These are phyloP conservation scores for Aspergillus clavatus DNA, from an alignment of 2,329 filamentous ascomycete species.

Conservation along the genomic window DNA sequence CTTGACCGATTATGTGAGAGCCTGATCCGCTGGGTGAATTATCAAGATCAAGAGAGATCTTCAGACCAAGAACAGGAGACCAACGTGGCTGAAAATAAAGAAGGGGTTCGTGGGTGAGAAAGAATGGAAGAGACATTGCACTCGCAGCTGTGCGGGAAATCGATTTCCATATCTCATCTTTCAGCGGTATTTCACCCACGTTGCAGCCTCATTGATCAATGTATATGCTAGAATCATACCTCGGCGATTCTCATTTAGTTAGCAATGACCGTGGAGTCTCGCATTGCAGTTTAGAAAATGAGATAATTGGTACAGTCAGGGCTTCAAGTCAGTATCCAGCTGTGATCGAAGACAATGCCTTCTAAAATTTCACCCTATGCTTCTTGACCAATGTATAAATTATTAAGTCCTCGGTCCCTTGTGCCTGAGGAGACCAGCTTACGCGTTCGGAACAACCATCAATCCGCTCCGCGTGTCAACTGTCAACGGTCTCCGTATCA, in stretches of 20 bases:
- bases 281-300: no score
- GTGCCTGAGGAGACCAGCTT: neutral
- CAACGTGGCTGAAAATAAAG: slow-evolving; percentile 4
- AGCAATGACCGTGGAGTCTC: no score
- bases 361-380: no score
- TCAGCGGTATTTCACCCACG: no score
- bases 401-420: neutral
- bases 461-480: slow-evolving; percentile 4
- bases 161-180: no score
- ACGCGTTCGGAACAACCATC: slow-evolving; percentile 3
- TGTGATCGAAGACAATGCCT: no score
- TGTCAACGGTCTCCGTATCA: slow-evolving; percentile 2
- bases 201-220: no score
- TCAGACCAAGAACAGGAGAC: neutral
- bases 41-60: slow-evolving; percentile 14
- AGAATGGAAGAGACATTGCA: slow-evolving; percentile 23
- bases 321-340: no score
- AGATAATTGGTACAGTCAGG: no score
- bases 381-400: neutral
- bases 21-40: slow-evolving; percentile 45
- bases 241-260: no score
- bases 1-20: slow-evolving; percentile 63
- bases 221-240: no score
- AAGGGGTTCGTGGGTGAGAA: slow-evolving; percentile 16
- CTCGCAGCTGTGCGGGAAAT: slow-evolving; percentile 10